phyloP scores from a whole-genome alignment of 805 yeast species.

The Metahyphopichia silvanorum region DNA sequence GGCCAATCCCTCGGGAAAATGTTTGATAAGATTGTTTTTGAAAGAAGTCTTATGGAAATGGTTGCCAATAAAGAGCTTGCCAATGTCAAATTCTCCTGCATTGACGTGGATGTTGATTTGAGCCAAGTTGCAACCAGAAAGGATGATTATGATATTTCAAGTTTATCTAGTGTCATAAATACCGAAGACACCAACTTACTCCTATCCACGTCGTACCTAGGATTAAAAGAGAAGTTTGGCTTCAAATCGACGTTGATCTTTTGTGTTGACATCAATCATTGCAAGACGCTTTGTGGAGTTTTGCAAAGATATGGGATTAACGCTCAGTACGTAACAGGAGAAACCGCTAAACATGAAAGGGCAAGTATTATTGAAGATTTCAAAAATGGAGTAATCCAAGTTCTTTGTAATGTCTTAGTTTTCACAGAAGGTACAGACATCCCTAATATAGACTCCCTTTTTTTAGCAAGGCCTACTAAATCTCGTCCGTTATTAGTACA shows the following conservation, averaged over 20 bases:
- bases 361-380: slow-evolving; percentile 54
- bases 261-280: slow-evolving; percentile 73
- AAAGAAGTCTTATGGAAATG: slow-evolving; percentile 63
- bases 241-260: slow-evolving; percentile 70
- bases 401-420: slow-evolving; percentile 82
- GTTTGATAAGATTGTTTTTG: slow-evolving; percentile 73
- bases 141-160: slow-evolving; percentile 54
- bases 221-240: slow-evolving; percentile 25
- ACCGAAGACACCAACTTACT: slow-evolving; percentile 51
- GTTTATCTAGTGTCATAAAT: slow-evolving; percentile 55
- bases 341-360: slow-evolving; percentile 53
- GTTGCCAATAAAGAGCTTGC: slow-evolving; percentile 66
- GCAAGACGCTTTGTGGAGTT: slow-evolving; percentile 46
- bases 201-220: slow-evolving; percentile 51
- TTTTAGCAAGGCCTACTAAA: slow-evolving; percentile 77
- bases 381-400: slow-evolving; percentile 58
- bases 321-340: slow-evolving; percentile 71
- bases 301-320: slow-evolving; percentile 60
- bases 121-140: slow-evolving; percentile 21
- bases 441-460: slow-evolving; percentile 79
- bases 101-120: slow-evolving; percentile 47
- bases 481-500: slow-evolving; percentile 72
- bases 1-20: slow-evolving; percentile 52
- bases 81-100: slow-evolving; percentile 62
- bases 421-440: slow-evolving; percentile 95